Conservation (phyloP, 2,329 filamentous ascomycete species). For the Xylariaceae sp. region DNA sequence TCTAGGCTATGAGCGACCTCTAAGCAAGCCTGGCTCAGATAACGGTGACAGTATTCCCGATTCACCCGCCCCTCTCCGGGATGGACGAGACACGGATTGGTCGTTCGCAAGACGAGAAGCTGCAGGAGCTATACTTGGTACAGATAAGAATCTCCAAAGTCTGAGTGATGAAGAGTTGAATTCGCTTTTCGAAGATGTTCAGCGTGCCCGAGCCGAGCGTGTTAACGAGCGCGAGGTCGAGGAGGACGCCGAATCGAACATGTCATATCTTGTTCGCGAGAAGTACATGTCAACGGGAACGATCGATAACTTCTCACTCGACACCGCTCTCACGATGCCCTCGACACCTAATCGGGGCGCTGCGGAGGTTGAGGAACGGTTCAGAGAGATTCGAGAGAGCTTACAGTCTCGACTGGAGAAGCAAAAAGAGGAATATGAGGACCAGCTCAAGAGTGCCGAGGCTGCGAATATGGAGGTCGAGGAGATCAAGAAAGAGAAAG, state of each 20-base stretch:
- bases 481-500: slow-evolving; percentile 77
- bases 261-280: slow-evolving; percentile 81
- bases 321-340: slow-evolving; percentile 90
- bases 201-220: slow-evolving; percentile 72
- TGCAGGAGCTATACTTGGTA: slow-evolving; percentile 81
- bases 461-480: slow-evolving; percentile 72
- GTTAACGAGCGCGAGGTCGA: slow-evolving; percentile 71
- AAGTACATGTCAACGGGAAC: slow-evolving; percentile 96
- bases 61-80: slow-evolving; percentile 67
- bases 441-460: slow-evolving; percentile 70
- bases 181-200: slow-evolving; percentile 87
- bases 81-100: slow-evolving; percentile 84
- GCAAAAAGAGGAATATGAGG: slow-evolving; percentile 77
- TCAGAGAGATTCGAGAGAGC: slow-evolving; percentile 71
- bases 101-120: slow-evolving; percentile 89
- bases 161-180: slow-evolving; percentile 93
- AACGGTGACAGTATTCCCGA: slow-evolving; percentile 71
- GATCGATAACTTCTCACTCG: slow-evolving; percentile 90
- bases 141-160: slow-evolving; percentile 85
- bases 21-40: slow-evolving; percentile 75
- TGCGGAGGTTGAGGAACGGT: slow-evolving; percentile 66
- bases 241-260: slow-evolving; percentile 84
- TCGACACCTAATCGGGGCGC: slow-evolving; percentile 69
- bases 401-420: slow-evolving; percentile 78
- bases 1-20: slow-evolving; percentile 68